Percentiles rank a stretch among this genome's conserved stretches.
Evolutionary conservation across 1,284 basidiomycete species (phyloP).

Genomic region (Flammula alnicola): DNA sequence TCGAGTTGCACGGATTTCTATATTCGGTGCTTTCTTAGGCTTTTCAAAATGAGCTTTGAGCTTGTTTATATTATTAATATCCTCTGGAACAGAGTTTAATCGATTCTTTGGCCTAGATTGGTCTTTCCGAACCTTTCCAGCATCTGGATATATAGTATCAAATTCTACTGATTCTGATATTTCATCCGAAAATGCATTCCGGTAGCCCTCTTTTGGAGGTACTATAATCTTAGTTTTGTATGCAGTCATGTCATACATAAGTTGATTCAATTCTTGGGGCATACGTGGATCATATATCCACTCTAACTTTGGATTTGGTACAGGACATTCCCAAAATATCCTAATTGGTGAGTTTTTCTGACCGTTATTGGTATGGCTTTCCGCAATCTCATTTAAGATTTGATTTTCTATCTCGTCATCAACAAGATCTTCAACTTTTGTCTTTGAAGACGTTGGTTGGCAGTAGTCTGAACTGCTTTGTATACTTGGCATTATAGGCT

Average conservation of each 20-base stretch:
- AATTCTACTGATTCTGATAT: slow-evolving; percentile 3
- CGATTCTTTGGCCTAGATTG: background rate
- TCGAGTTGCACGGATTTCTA: background rate
- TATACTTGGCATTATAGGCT: background rate
- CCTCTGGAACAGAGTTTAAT: background rate
- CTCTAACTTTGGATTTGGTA: slow-evolving; percentile 2
- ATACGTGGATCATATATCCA: slow-evolving; percentile 13
- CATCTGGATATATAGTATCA: slow-evolving; percentile 1
- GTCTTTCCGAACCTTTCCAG: background rate
- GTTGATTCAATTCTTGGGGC: slow-evolving; percentile 13
- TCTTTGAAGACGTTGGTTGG: slow-evolving; percentile 3
- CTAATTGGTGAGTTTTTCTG: background rate
- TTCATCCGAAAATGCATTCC: background rate
- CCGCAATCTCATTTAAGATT: slow-evolving; percentile 1
- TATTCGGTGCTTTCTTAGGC: background rate
- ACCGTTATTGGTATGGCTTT: too few species aligned
- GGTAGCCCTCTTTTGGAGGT: background rate
- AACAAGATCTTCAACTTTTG: slow-evolving; percentile 4
- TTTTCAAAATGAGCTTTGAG: slow-evolving; percentile 1
- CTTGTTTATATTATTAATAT: slow-evolving; percentile 4
- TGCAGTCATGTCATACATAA: background rate
- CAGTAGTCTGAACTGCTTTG: slow-evolving; percentile 4
- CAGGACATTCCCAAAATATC: slow-evolving; percentile 9
- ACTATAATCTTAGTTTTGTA: background rate
- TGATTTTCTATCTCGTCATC: background rate